phyloP scores from a whole-genome alignment of 257 asterid species.

The Salvia rosmarinus region DNA sequence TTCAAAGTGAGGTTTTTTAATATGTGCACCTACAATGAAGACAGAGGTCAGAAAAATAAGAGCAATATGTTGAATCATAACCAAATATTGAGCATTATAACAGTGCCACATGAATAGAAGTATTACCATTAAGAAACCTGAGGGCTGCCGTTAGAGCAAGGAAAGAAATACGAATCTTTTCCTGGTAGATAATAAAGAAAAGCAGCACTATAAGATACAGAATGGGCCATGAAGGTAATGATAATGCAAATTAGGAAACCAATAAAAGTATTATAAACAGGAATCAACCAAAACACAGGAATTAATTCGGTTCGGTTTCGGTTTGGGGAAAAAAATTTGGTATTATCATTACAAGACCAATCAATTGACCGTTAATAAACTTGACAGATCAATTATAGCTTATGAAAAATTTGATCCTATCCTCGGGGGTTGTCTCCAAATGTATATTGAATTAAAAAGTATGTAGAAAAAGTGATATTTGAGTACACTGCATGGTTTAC shows the following conservation, averaged over 20 bases:
- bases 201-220: constrained; percentile 29
- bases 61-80: constrained; percentile 16
- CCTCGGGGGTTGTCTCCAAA: not conserved
- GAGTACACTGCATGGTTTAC: not conserved
- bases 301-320: too few relatives aligned
- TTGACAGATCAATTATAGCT: not conserved
- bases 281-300: constrained; percentile 17
- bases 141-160: constrained; percentile 83
- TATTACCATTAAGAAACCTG: constrained; percentile 75
- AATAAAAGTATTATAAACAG: constrained; percentile 5
- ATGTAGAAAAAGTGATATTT: not conserved
- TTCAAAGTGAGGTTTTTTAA: constrained; percentile 33
- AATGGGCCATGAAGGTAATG: not conserved
- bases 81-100: not conserved
- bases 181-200: constrained; percentile 52
- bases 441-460: not conserved
- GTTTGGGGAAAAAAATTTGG: too few relatives aligned
- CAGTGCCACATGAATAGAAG: constrained; percentile 32
- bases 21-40: constrained; percentile 49
- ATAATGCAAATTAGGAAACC: not conserved
- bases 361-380: not conserved
- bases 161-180: constrained; percentile 69
- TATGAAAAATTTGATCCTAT: not conserved
- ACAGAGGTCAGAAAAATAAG: constrained; percentile 7
- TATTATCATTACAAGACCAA: too few relatives aligned